Conservation (phyloP, 768 basidiomycete genomes). For the Lactarius tabidus region DNA sequence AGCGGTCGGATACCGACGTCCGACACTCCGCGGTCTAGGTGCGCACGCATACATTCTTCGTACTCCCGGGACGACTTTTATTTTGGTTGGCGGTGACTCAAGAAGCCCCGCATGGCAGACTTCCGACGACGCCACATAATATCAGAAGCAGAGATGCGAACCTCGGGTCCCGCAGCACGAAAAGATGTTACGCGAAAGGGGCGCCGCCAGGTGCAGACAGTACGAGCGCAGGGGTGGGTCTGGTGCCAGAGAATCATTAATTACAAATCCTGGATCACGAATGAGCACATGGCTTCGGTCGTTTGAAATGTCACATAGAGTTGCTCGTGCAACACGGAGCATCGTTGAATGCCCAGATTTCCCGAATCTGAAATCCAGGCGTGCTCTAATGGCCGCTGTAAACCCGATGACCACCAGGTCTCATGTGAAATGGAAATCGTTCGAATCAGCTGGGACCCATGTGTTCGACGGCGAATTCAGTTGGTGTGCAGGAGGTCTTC, state of each 20-base stretch:
- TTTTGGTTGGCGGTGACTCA: neutral
- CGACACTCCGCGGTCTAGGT: neutral
- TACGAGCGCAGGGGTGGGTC: neutral
- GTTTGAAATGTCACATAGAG: neutral
- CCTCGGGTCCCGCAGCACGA: neutral
- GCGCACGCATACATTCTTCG: neutral
- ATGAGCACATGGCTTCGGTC: neutral
- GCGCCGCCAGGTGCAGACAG: neutral
- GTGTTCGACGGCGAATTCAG: neutral
- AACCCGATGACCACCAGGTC: slow-evolving; percentile 2
- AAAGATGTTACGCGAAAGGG: slow-evolving; percentile 9
- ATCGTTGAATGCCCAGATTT: neutral
- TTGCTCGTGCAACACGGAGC: neutral
- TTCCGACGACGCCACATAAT: slow-evolving; percentile 13
- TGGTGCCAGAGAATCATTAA: neutral
- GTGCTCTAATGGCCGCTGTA: slow-evolving; percentile 8
- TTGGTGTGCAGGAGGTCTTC: neutral
- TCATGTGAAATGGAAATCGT: neutral
- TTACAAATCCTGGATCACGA: neutral
- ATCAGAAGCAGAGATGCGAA: slow-evolving; percentile 5
- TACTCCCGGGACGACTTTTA: neutral
- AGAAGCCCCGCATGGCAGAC: neutral
- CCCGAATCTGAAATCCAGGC: neutral
- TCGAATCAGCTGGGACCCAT: neutral
- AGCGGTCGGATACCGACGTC: neutral